Evolutionary conservation across 179 eudicot species (phyloP), one percentile per base, ranked within the genome.

Genomic region (Vitellaria paradoxa): DNA sequence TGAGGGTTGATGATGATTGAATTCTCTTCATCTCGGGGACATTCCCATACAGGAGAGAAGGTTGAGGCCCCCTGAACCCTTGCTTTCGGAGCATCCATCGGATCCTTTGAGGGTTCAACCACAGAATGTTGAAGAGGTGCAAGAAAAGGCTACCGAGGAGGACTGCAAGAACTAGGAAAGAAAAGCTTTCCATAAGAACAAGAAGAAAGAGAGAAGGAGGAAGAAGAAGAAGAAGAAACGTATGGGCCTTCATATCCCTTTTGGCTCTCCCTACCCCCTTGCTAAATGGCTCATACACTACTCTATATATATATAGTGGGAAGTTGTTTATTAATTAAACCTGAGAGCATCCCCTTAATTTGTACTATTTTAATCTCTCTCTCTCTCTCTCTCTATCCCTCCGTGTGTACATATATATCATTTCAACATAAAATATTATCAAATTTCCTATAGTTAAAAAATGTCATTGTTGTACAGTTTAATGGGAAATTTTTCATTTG

Each of bases 41-140:
- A 81, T 91, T 92, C 26, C 97, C 97, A 78, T 86, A 81, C 2
- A 87, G 37, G 46, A 88, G 72, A 65, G 88, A 86, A 15, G 93
- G 91, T 60, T 77, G 77, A 60, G 97, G 97, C 18, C 97, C 97
- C 77, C 56, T 84, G 15, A 92, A 86, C 0, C 97, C 97, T 71
- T 88, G 91, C 9, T 65, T 82, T 72, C 52, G 77, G 71, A 92
- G 89, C 82, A 76, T 85, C 77, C 85, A 78, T 47, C 92, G 61
- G 23, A 87, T 80, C 61, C 52, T 85, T 69, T 72, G 77, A 47
- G 84, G 83, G 65, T 79, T 84, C 0, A 90, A 26, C 93, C 92
- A 88, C 42, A 72, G n/a, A 24, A 53, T 79, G 53, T 80, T 81
- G 47, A 52, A 66, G 21, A 82, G 70, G 21, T 68, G 73, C 15